phyloP scores from a whole-genome alignment of 1,139 yeast genomes.

The Entelexis paramagnoliae region DNA sequence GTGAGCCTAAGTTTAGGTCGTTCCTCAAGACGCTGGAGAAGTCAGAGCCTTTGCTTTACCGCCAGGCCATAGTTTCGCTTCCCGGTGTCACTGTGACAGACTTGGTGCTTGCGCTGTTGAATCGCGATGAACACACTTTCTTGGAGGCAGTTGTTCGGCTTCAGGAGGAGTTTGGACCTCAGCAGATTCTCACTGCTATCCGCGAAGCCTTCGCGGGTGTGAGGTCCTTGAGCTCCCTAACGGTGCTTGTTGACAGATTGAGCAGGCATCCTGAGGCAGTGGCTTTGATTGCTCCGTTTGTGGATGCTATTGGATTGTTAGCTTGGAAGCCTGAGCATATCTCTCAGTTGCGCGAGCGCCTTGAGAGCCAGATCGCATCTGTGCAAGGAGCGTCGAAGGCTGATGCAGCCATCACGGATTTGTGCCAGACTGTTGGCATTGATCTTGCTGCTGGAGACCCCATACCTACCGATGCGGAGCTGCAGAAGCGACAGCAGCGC shows the following conservation, averaged over 20 bases:
- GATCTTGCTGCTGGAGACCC: constrained; percentile 12
- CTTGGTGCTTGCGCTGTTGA: constrained; percentile 47
- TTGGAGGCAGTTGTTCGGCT: constrained; percentile 59
- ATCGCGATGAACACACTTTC: constrained; percentile 49
- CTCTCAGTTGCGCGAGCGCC: constrained; percentile 36
- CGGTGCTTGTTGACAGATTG: constrained; percentile 35
- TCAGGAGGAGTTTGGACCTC: constrained; percentile 44
- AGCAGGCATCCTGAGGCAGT: constrained; percentile 38
- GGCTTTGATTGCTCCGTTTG: constrained; percentile 49
- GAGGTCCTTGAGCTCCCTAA: constrained; percentile 29
- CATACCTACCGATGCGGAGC: constrained; percentile 13
- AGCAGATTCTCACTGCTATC: constrained; percentile 26
- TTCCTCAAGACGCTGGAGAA: constrained; percentile 42
- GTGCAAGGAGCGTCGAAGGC: constrained; percentile 43
- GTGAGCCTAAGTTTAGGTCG: constrained; percentile 25
- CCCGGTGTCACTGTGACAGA: constrained; percentile 58
- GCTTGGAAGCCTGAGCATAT: constrained; percentile 48
- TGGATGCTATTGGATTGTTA: constrained; percentile 66
- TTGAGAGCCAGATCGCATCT: constrained; percentile 40
- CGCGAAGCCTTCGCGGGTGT: constrained; percentile 16
- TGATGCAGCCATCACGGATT: constrained; percentile 16
- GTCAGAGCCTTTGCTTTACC: constrained; percentile 50
- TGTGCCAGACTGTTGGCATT: constrained; percentile 18
- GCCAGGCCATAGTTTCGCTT: constrained; percentile 74
- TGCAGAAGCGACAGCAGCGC: constrained; percentile 12